Base-by-base conservation (phyloP, 805 yeast species). In the Candida glaebosa region DNA sequence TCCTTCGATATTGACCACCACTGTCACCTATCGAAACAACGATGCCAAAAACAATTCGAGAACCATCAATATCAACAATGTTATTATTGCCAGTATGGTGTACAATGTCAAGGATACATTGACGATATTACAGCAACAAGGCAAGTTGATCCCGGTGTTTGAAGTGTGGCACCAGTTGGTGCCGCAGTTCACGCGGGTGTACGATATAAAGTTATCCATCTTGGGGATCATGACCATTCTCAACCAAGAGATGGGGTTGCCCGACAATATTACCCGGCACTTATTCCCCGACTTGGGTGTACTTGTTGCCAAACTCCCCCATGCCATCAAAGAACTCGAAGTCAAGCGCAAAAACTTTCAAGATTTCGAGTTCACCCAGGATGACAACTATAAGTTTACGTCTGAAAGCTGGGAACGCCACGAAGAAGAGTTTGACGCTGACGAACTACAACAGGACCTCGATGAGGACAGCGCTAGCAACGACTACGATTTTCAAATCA, bases 141-240 rank as follows among this genome's bases (percentile, higher is more conserved):
- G 70, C 14, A 67, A 70, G 36, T 56, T 80, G 4, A 34, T 38
- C 14, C 71, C 73, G 26, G 78, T 87, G 51, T 77, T 90, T 52
- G 69, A 69, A 18, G 58, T 70, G 40, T 88, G 96, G 96, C 77
- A 84, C 53, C 67, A 73, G 16, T 51, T 71, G 7, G 64, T 80
- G 31, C 75, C 81, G 3, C 63, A 67, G 19, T 72, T 84, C 50
- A 73, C 73, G 17, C 69, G 95, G 45, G 95, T 87, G 2, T 86
- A 76, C 53, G 98, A 91, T 61, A 71, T 87, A 58, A 90, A 89
- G 61, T 62, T 91, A 33, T 79, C 87, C 1, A 67, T 79, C 2
- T 61, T 91, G 48, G 95, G 93, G 0, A 56, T 84, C 17, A 60
- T 90, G 44, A 87, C 53, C 19, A 59, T 54, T 48, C 54, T 58